Evolutionary conservation across 495 filamentous ascomycete genomes (phyloP), one percentile per base, ranked within the genome.

Genomic region (Clohesyomyces aquaticus): DNA sequence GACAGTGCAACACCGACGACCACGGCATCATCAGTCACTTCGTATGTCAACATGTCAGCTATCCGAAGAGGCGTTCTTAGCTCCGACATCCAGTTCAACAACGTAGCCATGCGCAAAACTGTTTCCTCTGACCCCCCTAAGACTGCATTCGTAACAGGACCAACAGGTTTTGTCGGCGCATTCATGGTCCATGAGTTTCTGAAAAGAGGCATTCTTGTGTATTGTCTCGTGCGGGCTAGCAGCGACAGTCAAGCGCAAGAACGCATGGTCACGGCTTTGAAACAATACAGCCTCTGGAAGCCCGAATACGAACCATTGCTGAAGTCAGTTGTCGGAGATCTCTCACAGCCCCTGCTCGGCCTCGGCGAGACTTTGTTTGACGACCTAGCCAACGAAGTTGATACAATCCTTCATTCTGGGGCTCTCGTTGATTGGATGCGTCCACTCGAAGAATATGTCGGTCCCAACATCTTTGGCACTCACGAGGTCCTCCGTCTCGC

Each of bases 361-460:
- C 49, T 76, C 6, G 0, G 18, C 41, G 43, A 67, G 14, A 54
- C 52, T 21, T 54, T 18, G 8, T 74, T 76, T 49, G 61, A 73
- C 23, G 50, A 68, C 14, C 54, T 76, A 26, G 72, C 72, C 3
- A 25, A 71, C 41, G 6, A 38, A 50, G 65, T 74, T 11, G 72
- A 74, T 60, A 23, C 68, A 23, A 72, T 76, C 46, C 63, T 52
- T 49, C 74, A 76, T 56, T 68, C 74, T 3, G 74, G 68, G 3
- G 71, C 66, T 49, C 69, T 74, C 19, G 74, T 76, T 18, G 74
- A 76, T 54, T 76, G 72, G 74, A 69, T 76, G 71, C 74, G 63
- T 11, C 72, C 68, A 10, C 53, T 76, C 32, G 61, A 67, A 19
- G 71, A 74, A 25, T 74, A 76, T 59, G 32, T 76, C 50, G 74